phyloP scores from a whole-genome alignment of 257 asterid species.

The Solanum tarapatanum region DNA sequence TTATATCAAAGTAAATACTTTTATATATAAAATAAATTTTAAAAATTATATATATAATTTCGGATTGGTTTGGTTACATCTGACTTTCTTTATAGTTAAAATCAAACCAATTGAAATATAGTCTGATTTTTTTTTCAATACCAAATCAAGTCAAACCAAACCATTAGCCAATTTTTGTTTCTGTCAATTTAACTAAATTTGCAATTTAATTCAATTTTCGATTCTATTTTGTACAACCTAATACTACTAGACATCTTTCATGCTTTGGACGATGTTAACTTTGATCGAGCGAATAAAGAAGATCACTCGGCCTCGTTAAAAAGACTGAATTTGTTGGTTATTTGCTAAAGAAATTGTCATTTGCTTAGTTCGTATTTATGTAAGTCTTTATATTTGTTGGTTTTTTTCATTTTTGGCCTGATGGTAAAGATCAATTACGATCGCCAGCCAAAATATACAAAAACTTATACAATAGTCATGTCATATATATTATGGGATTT shows the following conservation, averaged over 20 bases:
- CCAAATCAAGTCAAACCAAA: neutral
- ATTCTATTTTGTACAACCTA: neutral
- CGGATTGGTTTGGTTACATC: rapidly evolving
- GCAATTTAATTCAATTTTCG: no score
- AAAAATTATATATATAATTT: no score
- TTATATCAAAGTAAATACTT: no score
- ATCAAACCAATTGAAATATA: no score
- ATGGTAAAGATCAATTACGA: neutral
- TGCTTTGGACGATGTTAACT: no score
- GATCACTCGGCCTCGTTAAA: no score
- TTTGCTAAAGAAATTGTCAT: neutral
- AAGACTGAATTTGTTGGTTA: neutral
- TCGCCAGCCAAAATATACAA: neutral
- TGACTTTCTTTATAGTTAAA: neutral
- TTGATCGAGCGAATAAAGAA: no score
- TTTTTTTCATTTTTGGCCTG: neutral
- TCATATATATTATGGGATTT: neutral
- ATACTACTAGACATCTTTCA: no score
- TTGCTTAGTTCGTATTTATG: neutral
- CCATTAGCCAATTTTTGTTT: neutral
- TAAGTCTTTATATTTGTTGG: neutral
- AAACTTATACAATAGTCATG: neutral
- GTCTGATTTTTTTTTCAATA: neutral
- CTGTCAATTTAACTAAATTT: neutral
- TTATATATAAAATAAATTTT: no score